phyloP scores from a whole-genome alignment of 2,329 filamentous ascomycete genomes.

The Cordyceps farinosa region DNA sequence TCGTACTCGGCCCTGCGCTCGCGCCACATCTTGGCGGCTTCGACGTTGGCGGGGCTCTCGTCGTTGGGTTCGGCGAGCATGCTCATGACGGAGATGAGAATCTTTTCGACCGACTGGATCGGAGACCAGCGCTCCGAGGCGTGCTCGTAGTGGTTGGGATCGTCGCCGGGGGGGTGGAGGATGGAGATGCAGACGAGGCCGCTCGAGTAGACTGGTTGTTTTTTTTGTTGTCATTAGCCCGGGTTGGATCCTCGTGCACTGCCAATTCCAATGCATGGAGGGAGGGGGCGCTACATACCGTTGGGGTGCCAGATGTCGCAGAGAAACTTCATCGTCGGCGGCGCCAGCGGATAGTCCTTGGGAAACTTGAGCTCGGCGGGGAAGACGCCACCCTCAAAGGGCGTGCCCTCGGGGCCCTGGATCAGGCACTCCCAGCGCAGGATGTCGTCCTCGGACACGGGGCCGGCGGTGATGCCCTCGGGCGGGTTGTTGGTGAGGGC shows the following conservation, averaged over 20 bases:
- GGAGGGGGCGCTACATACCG: constrained; percentile 48
- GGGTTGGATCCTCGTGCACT: not conserved
- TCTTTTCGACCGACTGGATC: constrained; percentile 97
- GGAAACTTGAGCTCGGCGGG: constrained; percentile 93
- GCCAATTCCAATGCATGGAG: too few species aligned
- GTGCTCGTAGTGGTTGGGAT: constrained; percentile 97
- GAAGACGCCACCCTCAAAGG: constrained; percentile 94
- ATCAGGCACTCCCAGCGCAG: constrained; percentile 96
- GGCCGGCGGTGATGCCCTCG: constrained; percentile 96
- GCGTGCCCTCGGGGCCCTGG: constrained; percentile 90
- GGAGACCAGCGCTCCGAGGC: constrained; percentile 94
- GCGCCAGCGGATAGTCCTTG: constrained; percentile 92
- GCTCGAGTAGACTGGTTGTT: constrained; percentile 72
- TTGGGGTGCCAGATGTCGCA: constrained; percentile 97
- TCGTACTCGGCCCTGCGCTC: constrained; percentile 83
- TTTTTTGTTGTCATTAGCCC: not conserved
- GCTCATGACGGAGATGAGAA: constrained; percentile 93
- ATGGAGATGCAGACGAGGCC: constrained; percentile 98
- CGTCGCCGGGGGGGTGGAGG: constrained; percentile 90
- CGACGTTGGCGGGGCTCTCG: constrained; percentile 92
- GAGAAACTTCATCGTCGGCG: constrained; percentile 93
- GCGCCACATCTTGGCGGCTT: constrained; percentile 95
- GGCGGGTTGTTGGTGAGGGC: constrained; percentile 89
- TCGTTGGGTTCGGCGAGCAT: constrained; percentile 98
- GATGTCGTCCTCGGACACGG: constrained; percentile 89